Evolutionary conservation across 2,329 filamentous ascomycete species (phyloP).

Genomic region (Pseudogymnoascus destructans): DNA sequence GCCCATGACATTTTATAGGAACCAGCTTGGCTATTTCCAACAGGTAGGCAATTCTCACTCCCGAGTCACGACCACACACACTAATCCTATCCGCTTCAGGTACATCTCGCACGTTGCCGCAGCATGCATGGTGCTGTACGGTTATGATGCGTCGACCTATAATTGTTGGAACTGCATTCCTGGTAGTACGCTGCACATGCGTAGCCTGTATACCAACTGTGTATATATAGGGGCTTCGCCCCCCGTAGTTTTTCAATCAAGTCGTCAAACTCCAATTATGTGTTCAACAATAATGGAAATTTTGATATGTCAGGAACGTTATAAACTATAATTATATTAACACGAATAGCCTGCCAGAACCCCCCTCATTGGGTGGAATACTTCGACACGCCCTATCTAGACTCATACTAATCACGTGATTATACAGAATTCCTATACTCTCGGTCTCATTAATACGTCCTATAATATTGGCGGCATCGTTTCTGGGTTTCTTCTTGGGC

Average conservation of each 20-base stretch:
- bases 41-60: not conserved
- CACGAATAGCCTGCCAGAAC: constrained; percentile 36
- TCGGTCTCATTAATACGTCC: constrained; percentile 50
- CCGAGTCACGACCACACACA: not conserved
- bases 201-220: too few relatives aligned
- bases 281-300: too few relatives aligned
- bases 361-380: constrained; percentile 54
- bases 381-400: constrained; percentile 33
- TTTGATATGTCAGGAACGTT: not conserved
- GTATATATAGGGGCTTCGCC: too few relatives aligned
- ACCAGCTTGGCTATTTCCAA: not conserved
- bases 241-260: too few relatives aligned
- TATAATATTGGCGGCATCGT: constrained; percentile 61
- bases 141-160: constrained; percentile 62
- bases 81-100: constrained; percentile 28
- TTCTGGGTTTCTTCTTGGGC: constrained; percentile 55
- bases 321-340: not conserved
- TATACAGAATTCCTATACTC: constrained; percentile 28
- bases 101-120: constrained; percentile 58
- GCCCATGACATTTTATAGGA: not conserved
- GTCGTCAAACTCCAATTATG: too few relatives aligned
- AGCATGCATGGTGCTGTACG: constrained; percentile 63
- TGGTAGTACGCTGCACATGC: too few relatives aligned
- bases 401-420: constrained; percentile 16
- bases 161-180: too few relatives aligned